These are phyloP conservation scores for Pezicula rhizophila DNA, from an alignment of 2,329 filamentous ascomycete species.

Conservation along the genomic window DNA sequence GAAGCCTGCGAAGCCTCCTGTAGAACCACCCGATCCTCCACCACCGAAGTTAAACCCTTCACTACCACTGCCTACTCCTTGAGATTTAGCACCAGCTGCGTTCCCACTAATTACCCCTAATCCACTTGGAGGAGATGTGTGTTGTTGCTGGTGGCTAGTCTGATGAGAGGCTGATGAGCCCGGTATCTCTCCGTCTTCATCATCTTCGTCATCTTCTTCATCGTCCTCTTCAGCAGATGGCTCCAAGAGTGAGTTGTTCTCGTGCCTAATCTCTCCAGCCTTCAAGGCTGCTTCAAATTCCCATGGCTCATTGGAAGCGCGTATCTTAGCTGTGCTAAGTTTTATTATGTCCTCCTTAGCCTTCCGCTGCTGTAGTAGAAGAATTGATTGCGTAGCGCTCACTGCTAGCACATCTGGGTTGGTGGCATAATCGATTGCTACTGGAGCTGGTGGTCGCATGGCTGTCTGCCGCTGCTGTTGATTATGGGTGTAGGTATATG, in stretches of 20 bases:
- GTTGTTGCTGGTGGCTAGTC: too few species aligned
- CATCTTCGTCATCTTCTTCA: conserved; percentile 27
- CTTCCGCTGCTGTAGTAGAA: conserved; percentile 79
- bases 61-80: conserved; percentile 1
- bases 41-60: too few species aligned
- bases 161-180: too few species aligned
- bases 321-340: conserved; percentile 63
- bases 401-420: conserved; percentile 88
- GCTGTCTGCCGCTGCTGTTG: conserved; percentile 34
- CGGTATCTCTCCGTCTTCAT: conserved; percentile 21
- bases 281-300: conserved; percentile 65
- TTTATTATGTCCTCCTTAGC: conserved; percentile 69
- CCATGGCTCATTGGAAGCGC: conserved; percentile 64
- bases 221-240: conserved; percentile 23
- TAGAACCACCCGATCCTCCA: too few species aligned
- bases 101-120: too few species aligned
- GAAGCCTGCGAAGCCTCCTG: too few species aligned
- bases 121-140: too few species aligned
- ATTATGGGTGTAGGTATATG: conserved; percentile 37
- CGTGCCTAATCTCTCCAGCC: conserved; percentile 48
- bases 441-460: conserved; percentile 34
- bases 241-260: conserved; percentile 14
- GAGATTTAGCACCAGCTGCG: conserved; percentile 1
- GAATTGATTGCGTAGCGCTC: conserved; percentile 74
- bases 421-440: conserved; percentile 50